Percentiles rank a stretch among this genome's conserved stretches.
These are phyloP conservation scores for Monilinia fructicola DNA, from an alignment of 2,329 filamentous ascomycete species.

Conservation along the genomic window DNA sequence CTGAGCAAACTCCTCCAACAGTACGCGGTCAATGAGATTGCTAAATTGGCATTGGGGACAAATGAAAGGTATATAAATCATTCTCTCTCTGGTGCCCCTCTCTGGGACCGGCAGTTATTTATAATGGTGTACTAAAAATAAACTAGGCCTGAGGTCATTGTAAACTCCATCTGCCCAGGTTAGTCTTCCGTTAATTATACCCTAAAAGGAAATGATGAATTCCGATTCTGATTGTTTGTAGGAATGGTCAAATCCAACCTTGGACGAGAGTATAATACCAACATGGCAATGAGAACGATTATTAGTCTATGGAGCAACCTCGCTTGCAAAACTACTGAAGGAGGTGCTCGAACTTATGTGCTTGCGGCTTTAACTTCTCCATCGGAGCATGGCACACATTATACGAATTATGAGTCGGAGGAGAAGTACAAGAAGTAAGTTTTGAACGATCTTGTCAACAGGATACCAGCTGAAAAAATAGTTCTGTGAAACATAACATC, in stretches of 20 bases:
- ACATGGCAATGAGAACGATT: slow-evolving; percentile 22
- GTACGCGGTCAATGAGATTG: slow-evolving; percentile 35
- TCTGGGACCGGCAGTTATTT: neutral
- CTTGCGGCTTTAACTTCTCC: slow-evolving; percentile 35
- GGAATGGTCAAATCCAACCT: slow-evolving; percentile 35
- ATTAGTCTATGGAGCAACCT: slow-evolving; percentile 29
- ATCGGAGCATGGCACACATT: slow-evolving; percentile 35
- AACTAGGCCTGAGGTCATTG: slow-evolving; percentile 31
- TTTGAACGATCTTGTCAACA: slow-evolving; percentile 2
- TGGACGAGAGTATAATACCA: slow-evolving; percentile 32
- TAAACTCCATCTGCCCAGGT: slow-evolving; percentile 36
- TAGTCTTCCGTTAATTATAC: neutral
- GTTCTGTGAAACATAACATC: slow-evolving; percentile 32
- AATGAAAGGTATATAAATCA: slow-evolving; percentile 29
- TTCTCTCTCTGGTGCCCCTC: neutral
- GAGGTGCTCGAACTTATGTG: slow-evolving; percentile 38
- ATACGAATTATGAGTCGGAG: slow-evolving; percentile 32
- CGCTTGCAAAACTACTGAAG: slow-evolving; percentile 38
- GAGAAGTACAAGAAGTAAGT: slow-evolving; percentile 35
- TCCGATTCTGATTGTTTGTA: slow-evolving; percentile 14
- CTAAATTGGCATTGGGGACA: slow-evolving; percentile 28
- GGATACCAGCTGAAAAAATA: slow-evolving; percentile 18
- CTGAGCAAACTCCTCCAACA: slow-evolving; percentile 36
- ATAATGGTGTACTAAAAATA: neutral
- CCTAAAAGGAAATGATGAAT: neutral